These are phyloP conservation scores for Phlebiopsis gigantea DNA, from an alignment of 768 basidiomycete species.

Conservation along the genomic window DNA sequence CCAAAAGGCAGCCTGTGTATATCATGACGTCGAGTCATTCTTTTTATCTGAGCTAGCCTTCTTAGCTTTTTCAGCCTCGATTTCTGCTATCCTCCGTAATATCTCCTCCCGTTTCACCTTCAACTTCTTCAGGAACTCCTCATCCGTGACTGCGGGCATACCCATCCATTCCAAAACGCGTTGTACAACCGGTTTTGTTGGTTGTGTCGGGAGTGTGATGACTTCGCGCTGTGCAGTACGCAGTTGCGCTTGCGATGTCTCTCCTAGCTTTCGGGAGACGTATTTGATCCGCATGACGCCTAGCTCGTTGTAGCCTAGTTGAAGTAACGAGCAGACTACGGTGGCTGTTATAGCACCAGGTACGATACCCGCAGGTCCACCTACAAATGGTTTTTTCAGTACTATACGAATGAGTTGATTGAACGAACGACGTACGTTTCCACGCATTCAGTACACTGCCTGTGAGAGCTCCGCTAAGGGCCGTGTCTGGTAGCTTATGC, in stretches of 20 bases:
- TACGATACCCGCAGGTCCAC: slow-evolving; percentile 50
- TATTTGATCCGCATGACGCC: slow-evolving; percentile 55
- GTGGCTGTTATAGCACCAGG: slow-evolving; percentile 60
- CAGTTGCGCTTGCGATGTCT: neutral
- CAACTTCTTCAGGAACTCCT: slow-evolving; percentile 62
- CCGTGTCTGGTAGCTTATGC: slow-evolving; percentile 62
- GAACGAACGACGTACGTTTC: slow-evolving; percentile 45
- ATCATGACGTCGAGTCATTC: neutral
- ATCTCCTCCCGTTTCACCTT: slow-evolving; percentile 51
- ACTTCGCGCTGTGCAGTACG: neutral
- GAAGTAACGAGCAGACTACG: slow-evolving; percentile 53
- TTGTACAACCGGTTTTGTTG: slow-evolving; percentile 27
- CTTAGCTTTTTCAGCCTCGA: slow-evolving; percentile 36
- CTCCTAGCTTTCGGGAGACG: slow-evolving; percentile 33
- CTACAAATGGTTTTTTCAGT: slow-evolving; percentile 31
- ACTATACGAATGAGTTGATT: slow-evolving; percentile 4
- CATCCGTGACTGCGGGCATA: slow-evolving; percentile 57
- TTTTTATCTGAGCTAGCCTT: neutral
- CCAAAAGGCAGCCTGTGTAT: neutral
- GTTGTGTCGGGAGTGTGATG: neutral
- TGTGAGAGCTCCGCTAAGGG: slow-evolving; percentile 64
- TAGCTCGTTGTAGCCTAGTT: slow-evolving; percentile 69
- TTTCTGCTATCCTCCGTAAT: slow-evolving; percentile 50
- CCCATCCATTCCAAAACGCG: slow-evolving; percentile 43
- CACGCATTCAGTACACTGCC: slow-evolving; percentile 55